Evolutionary conservation across 2,329 filamentous ascomycete genomes (phyloP), one percentile per base, ranked within the genome.

Genomic region (Clonostachys rhizophaga): DNA sequence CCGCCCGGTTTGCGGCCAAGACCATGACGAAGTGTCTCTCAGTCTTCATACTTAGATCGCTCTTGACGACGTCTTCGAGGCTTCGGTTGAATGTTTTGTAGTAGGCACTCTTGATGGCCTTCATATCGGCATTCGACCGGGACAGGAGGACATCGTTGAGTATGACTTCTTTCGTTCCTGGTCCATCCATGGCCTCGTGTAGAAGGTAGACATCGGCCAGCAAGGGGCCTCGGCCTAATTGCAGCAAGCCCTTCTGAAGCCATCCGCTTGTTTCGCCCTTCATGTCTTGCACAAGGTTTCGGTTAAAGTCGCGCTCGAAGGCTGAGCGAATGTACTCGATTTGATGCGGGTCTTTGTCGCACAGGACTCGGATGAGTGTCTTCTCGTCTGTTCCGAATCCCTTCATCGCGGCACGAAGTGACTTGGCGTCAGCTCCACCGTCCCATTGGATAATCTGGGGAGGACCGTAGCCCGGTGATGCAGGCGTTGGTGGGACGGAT

Each of bases 321-420:
- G 86, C 77, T 8, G 75, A 64, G 48, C 84, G 81, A 45, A 95
- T 74, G 9, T 80, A 73, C 43, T 84, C 79, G 52, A 94, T 78
- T 62, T 95, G 88, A 5, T 91, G 71, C 1, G 91, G 87, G 53
- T 95, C 89, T 52, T 91, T 85, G 54, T 76, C 79, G 4, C 86
- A 71, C 9, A 97, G 71, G 4, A 85, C 71, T 3, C 74, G 71
- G 52, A 95, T 91, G 14, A 97, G 71, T 0, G 78, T 66, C 58
- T 83, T 86, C 64, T 96, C 91, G 58, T 97, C 83, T 0, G 91
- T 96, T 34, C 91, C 92, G 52, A 96, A 89, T 0, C 91, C 91
- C 66, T 95, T 96, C 90, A 96, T 96, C 3, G 92, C 89, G 55
- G 79, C 79, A 46, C 89, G 82, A 18, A 95, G 72, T 5, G 75